Evolutionary conservation across 2,329 filamentous ascomycete genomes (phyloP).

Genomic region (Ustulina deusta): DNA sequence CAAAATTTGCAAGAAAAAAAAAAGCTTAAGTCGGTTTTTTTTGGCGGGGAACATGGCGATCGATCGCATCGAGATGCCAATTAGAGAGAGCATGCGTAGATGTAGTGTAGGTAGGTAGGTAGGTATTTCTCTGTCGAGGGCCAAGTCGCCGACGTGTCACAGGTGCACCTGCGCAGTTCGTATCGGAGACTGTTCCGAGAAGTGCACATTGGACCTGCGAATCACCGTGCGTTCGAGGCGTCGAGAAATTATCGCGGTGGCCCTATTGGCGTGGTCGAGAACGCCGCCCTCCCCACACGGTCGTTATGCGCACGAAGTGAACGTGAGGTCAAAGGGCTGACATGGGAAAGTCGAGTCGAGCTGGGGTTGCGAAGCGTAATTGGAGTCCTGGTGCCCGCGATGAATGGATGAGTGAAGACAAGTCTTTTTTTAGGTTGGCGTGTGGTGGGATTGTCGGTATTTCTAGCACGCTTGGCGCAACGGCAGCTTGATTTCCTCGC

Average conservation of each 20-base stretch:
- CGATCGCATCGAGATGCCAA: conserved; percentile 16
- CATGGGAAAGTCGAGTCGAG: conserved; percentile 18
- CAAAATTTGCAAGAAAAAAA: neutral
- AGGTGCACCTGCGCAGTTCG: conserved; percentile 26
- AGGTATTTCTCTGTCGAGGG: neutral
- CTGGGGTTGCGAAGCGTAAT: neutral
- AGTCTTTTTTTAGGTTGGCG: neutral
- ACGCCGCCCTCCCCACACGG: conserved; percentile 9
- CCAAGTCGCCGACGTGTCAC: conserved; percentile 20
- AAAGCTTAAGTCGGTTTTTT: conserved; percentile 6
- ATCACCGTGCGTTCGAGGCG: conserved; percentile 25
- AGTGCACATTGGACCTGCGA: conserved; percentile 8
- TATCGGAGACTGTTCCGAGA: conserved; percentile 25
- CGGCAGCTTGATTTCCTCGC: conserved; percentile 15
- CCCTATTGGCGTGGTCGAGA: conserved; percentile 28
- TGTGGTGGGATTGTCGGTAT: neutral
- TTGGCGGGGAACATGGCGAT: conserved; percentile 1
- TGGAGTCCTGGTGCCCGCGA: conserved; percentile 1
- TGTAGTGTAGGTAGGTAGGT: neutral
- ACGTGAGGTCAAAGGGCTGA: conserved; percentile 29
- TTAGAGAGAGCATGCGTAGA: conserved; percentile 3
- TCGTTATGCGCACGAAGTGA: conserved; percentile 22
- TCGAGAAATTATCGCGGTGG: conserved; percentile 12
- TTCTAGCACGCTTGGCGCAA: conserved; percentile 10
- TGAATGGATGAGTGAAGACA: neutral